A percentile compares a stretch with the other conserved stretches of the same genome.
phyloP scores from a whole-genome alignment of 1,284 basidiomycete species.

The Ustilago nuda region DNA sequence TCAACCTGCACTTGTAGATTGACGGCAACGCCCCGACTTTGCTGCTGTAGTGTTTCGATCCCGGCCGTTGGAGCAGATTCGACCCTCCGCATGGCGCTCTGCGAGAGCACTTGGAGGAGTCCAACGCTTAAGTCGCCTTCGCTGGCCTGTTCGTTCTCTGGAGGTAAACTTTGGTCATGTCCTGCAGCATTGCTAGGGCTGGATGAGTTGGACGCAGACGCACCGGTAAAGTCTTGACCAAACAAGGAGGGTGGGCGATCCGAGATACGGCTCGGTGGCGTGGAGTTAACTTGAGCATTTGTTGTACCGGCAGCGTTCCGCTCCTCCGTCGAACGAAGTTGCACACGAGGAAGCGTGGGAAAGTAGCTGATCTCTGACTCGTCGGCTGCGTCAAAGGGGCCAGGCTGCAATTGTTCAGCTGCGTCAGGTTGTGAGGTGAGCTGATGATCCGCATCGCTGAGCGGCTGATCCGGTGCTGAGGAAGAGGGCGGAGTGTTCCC shows the following conservation, averaged over 20 bases:
- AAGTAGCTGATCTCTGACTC: constrained; percentile 46
- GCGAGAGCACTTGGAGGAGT: constrained; percentile 38
- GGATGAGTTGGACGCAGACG: not conserved
- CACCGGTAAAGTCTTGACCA: not conserved
- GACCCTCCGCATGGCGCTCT: constrained; percentile 30
- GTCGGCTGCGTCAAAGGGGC: constrained; percentile 10
- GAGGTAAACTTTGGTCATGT: not conserved
- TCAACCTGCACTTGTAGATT: constrained; percentile 17
- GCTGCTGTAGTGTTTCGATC: not conserved
- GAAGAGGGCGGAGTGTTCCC: not conserved
- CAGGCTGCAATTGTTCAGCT: not conserved
- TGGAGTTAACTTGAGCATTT: not conserved
- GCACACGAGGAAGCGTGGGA: constrained; percentile 29
- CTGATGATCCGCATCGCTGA: constrained; percentile 30
- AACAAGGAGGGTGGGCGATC: not conserved
- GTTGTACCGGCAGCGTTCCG: constrained; percentile 1
- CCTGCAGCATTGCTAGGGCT: not conserved
- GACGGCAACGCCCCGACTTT: not conserved
- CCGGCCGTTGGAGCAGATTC: not conserved
- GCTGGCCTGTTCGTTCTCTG: not conserved
- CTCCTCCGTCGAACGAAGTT: not conserved
- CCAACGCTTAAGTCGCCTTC: constrained; percentile 23
- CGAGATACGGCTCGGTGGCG: not conserved
- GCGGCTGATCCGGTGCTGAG: constrained; percentile 23
- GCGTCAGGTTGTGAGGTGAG: constrained; percentile 29